phyloP scores from a whole-genome alignment of 2,329 filamentous ascomycete genomes.

The Diplodia mutila region DNA sequence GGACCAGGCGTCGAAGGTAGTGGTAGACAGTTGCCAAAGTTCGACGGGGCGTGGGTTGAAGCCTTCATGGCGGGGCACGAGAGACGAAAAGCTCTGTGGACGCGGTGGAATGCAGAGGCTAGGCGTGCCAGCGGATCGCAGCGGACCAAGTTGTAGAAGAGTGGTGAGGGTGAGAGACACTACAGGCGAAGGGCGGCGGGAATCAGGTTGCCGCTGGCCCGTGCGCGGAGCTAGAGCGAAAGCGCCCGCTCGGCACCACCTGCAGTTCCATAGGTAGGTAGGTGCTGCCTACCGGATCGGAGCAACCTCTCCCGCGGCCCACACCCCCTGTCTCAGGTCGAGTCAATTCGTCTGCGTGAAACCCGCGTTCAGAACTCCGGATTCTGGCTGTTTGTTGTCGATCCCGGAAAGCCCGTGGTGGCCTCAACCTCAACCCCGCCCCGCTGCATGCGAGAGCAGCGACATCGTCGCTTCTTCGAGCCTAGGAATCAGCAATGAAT shows the following conservation, averaged over 20 bases:
- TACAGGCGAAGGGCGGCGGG: neutral
- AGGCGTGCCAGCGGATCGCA: neutral
- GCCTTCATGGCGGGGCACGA: constrained; percentile 60
- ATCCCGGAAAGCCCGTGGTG: neutral
- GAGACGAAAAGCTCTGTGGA: constrained; percentile 62
- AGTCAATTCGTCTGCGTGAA: neutral
- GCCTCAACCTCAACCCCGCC: neutral
- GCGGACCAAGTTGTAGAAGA: constrained; percentile 15
- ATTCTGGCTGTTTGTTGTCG: neutral
- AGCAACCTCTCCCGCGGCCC: neutral
- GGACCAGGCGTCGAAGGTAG: constrained; percentile 47
- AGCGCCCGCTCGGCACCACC: neutral
- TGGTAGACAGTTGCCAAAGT: constrained; percentile 51
- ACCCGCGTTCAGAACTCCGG: neutral
- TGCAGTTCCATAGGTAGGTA: too few species aligned
- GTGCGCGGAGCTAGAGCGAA: neutral
- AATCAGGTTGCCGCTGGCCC: neutral
- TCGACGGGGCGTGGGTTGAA: constrained; percentile 52
- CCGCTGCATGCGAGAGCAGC: neutral
- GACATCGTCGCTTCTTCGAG: neutral
- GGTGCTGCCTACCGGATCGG: neutral
- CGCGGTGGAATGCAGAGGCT: constrained; percentile 52
- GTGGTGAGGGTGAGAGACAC: neutral
- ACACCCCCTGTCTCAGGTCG: neutral
- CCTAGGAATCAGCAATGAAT: neutral